Evolutionary conservation across 176 grass and related monocot species (phyloP), one percentile per base, ranked within the genome.

Genomic region (Aegilops bicornis): DNA sequence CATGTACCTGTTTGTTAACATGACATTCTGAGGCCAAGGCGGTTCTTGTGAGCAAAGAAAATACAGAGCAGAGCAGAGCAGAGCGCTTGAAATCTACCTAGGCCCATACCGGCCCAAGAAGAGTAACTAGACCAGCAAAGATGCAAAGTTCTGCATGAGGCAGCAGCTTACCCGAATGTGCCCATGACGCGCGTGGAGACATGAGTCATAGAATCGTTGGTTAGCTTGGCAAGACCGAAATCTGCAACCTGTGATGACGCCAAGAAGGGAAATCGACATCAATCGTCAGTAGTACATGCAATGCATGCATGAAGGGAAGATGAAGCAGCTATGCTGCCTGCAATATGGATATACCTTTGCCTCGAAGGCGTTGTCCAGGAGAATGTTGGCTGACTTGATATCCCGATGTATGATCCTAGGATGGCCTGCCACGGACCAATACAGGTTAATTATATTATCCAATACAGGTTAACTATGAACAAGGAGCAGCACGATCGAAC

Each of bases 381-480:
- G 96, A 56, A 96, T 98, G 87, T 98, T 96, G 50, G 92, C 90
- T 16, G 93, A 96, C 78, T 98, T 98, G 86, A 98, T 98, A 82
- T 98, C 96, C 71, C 96, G 88, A 45, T 98, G 96, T 42, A 98
- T 95, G 78, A 98, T 95, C 89, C 94, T 86, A 86, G 93, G 93
- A 92, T 98, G 89, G 82, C 93, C 96, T 98, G 85, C 29, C 19
- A 37, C 35, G 50, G 8, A 11, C 5, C 8, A 16, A 48, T 10
- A 45, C 43, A 43, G 42, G 43, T 40, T 40, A 45, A 13, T 45
- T 45, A 45, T 45, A 45, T 33, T 33, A 45, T 45, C 10, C 12
- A 45, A 4, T 45, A 45, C 43, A 45, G 43, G 12, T 45, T 45
- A 45, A 45, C 0, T 45, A 45, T 4, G 43, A 45, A 50, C 52